Conservation (phyloP, 345 rosid genomes). For the Capsella bursapastoris region DNA sequence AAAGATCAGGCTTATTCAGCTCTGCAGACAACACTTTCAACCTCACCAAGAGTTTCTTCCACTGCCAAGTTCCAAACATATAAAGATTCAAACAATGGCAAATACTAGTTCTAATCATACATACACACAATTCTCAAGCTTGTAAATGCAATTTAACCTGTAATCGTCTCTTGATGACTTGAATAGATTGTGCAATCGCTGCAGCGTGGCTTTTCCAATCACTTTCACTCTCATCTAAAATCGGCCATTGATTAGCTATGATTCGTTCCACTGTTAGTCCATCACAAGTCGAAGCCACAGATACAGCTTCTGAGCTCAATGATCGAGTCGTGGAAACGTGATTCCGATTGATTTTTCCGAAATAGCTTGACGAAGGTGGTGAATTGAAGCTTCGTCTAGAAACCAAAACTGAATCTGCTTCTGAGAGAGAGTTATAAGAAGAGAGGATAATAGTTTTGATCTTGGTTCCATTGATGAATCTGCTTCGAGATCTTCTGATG, state of each 20-base stretch:
- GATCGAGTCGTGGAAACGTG: constrained; percentile 41
- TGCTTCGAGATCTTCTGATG: constrained; percentile 39
- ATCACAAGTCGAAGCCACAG: constrained; percentile 59
- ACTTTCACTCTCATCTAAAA: constrained; percentile 73
- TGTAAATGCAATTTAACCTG: constrained; percentile 52
- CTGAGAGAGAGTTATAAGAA: constrained; percentile 5
- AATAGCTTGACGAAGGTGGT: neutral
- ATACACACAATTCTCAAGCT: neutral
- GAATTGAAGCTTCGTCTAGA: constrained; percentile 24
- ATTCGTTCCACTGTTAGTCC: constrained; percentile 86
- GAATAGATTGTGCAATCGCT: constrained; percentile 86
- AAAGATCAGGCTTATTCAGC: constrained; percentile 73
- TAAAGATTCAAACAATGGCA: neutral
- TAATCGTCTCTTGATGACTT: constrained; percentile 88
- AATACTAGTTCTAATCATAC: too few species aligned
- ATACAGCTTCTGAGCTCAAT: constrained; percentile 59
- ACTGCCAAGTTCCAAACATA: constrained; percentile 50
- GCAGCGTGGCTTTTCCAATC: constrained; percentile 98
- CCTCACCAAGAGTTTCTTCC: constrained; percentile 76
- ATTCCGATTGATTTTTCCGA: constrained; percentile 18
- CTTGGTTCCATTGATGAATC: constrained; percentile 28
- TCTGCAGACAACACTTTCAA: constrained; percentile 64
- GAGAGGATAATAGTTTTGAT: constrained; percentile 6
- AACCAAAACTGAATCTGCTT: constrained; percentile 8
- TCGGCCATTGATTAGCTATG: constrained; percentile 72